phyloP scores from a whole-genome alignment of 495 filamentous ascomycete species.

The Aspergillus coremiiformis region DNA sequence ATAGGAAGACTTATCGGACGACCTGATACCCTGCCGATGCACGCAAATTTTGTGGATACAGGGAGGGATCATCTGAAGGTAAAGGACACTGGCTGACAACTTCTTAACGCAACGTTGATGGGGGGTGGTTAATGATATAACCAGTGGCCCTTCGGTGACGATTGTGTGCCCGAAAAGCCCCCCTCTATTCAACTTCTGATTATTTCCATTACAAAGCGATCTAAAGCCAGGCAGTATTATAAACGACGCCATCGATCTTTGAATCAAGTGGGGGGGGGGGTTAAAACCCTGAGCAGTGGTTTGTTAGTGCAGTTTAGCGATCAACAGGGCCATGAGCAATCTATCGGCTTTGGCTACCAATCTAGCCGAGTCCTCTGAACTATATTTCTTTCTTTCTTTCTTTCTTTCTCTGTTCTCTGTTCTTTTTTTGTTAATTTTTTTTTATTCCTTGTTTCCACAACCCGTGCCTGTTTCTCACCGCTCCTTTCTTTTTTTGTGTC shows the following conservation, averaged over 20 bases:
- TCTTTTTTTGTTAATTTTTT: not conserved
- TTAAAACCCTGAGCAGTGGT: not conserved
- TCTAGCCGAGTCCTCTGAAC: not conserved
- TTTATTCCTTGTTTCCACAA: not conserved
- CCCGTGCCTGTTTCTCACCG: constrained; percentile 12
- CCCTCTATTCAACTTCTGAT: not conserved
- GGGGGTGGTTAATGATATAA: not conserved
- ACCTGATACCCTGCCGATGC: not conserved
- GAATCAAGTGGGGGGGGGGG: constrained; percentile 1
- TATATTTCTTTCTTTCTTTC: not conserved
- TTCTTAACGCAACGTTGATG: no score
- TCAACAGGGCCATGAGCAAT: not conserved
- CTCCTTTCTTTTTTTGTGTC: constrained; percentile 12
- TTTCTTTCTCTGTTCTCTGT: not conserved
- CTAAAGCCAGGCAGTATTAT: not conserved
- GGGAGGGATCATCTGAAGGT: not conserved
- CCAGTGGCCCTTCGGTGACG: not conserved
- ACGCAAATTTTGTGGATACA: not conserved
- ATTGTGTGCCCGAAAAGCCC: not conserved
- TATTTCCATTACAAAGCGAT: not conserved
- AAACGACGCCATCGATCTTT: not conserved
- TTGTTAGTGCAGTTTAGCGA: not conserved
- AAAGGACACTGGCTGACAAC: not conserved
- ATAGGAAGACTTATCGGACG: not conserved
- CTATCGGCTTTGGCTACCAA: not conserved